Base-by-base conservation (phyloP, 495 filamentous ascomycete species). In the Terfezia claveryi region DNA sequence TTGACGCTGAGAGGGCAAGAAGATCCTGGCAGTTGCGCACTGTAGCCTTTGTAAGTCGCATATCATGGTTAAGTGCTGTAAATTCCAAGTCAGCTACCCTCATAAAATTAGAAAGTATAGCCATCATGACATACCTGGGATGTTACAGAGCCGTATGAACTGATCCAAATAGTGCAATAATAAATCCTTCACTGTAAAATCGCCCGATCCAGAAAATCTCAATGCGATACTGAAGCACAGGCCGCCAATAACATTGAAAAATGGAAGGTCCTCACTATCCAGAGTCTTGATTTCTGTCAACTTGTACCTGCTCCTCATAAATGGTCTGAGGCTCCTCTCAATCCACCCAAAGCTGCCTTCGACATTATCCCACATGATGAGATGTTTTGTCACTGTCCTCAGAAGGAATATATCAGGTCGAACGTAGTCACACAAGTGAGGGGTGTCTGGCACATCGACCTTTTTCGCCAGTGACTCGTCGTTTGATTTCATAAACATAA, bases 401-500 rank as follows among this genome's bases (percentile, higher is more conserved):
- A 99, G 71, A 4, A 99, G 76, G 63, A 95, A 82, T 27, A 94
- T 79, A 68, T 99, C 91, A 1, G 91, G 89, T 12, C 91, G 79
- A 23, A 95, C 80, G 65, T 96, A 94, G 63, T 95, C 92, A 64
- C 93, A 94, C 53, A 94, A 84, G 55, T 88, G 74, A 14, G 81
- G 70, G 0, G 88, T 86, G 60, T 94, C 83, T 6, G 92, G 91
- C 1, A 95, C 79, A 64, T 95, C 86, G 38, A 99, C 81, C 70
- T 94, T 96, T 54, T 80, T 77, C 4, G 91, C 92, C 50, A 99
- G 72, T n/a, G 79, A 77, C 54, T 80, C 76, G 62, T 99, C 83
- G 55, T 89, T 82, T 0, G 92, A 86, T 66, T 95, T 96, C 87
- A 99, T 92, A 67, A 87, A 99, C 50, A 96, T 89, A 44, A 96